phyloP scores from a whole-genome alignment of 1,284 basidiomycete species.

The Blastosporella zonata region DNA sequence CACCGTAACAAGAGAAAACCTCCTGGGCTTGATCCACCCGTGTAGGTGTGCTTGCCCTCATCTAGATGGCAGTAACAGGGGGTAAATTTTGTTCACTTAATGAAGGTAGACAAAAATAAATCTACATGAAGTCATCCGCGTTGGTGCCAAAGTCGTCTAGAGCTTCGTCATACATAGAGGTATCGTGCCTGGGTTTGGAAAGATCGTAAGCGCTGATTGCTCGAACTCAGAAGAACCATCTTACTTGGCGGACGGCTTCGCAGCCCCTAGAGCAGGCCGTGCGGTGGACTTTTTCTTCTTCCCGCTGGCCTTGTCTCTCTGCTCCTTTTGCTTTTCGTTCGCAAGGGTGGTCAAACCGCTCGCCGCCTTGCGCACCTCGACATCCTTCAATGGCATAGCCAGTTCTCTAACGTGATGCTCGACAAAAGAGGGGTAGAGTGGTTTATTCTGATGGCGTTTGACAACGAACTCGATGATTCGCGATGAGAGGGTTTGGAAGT shows the following conservation, averaged over 20 bases:
- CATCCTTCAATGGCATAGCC: conserved; percentile 74
- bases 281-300: conserved; percentile 82
- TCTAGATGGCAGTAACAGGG: conserved; percentile 10
- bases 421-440: conserved; percentile 78
- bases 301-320: conserved; percentile 78
- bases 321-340: conserved; percentile 92
- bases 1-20: background rate
- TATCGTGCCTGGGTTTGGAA: conserved; percentile 58
- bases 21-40: conserved; percentile 13
- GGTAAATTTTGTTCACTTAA: background rate
- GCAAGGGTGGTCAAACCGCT: conserved; percentile 79
- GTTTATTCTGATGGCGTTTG: conserved; percentile 75
- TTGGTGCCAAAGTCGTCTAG: conserved; percentile 78
- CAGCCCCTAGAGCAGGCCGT: conserved; percentile 76
- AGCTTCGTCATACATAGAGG: conserved; percentile 77
- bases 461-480: conserved; percentile 72
- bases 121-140: conserved; percentile 74
- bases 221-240: conserved; percentile 24
- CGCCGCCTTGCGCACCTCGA: conserved; percentile 86
- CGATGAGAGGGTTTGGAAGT: conserved; percentile 73
- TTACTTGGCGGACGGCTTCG: conserved; percentile 63
- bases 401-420: conserved; percentile 79
- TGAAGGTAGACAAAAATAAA: conserved; percentile 1
- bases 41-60: conserved; percentile 4
- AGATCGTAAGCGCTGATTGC: conserved; percentile 5